Evolutionary conservation across 2,329 filamentous ascomycete genomes (phyloP).

Genomic region (Parascedosporium putredinis): DNA sequence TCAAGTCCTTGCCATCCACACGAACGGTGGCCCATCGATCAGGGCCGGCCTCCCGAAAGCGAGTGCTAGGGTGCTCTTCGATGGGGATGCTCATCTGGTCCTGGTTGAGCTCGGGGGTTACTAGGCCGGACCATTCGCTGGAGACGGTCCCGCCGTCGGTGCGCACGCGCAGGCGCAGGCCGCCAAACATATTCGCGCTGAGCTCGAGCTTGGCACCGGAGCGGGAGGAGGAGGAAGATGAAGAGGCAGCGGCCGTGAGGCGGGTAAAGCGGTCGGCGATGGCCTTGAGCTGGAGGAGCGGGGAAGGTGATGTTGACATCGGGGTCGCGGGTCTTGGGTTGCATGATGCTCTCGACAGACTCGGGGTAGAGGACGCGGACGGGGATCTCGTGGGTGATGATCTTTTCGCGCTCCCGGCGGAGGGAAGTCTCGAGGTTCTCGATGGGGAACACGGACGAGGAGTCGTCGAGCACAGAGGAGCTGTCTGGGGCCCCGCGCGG

Average conservation of each 20-base stretch:
- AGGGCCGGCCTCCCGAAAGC: slow-evolving; percentile 65
- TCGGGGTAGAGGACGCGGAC: slow-evolving; percentile 77
- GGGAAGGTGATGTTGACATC: slow-evolving; percentile 92
- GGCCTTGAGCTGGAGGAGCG: slow-evolving; percentile 74
- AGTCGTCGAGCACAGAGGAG: slow-evolving; percentile 24
- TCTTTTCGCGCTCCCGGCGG: slow-evolving; percentile 68
- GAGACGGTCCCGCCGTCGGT: slow-evolving; percentile 80
- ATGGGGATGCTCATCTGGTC: slow-evolving; percentile 61
- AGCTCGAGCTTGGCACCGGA: slow-evolving; percentile 61
- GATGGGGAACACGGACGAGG: slow-evolving; percentile 30
- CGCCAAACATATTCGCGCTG: slow-evolving; percentile 90
- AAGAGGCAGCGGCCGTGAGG: slow-evolving; percentile 49
- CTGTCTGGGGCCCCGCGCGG: slow-evolving; percentile 11
- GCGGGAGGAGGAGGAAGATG: slow-evolving; percentile 16
- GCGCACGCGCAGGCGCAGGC: slow-evolving; percentile 65
- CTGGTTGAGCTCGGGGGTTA: slow-evolving; percentile 81
- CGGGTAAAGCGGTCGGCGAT: slow-evolving; percentile 95
- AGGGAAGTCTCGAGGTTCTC: slow-evolving; percentile 46
- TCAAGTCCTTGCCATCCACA: slow-evolving; percentile 92
- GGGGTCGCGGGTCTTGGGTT: slow-evolving; percentile 80
- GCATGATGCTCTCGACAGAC: slow-evolving; percentile 84
- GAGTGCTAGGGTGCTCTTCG: slow-evolving; percentile 71
- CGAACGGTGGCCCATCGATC: slow-evolving; percentile 81
- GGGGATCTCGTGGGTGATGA: slow-evolving; percentile 94
- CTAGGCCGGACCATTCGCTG: slow-evolving; percentile 74